Conservation (phyloP, 2,329 filamentous ascomycete genomes). For the Microcyclospora tardicrescens region DNA sequence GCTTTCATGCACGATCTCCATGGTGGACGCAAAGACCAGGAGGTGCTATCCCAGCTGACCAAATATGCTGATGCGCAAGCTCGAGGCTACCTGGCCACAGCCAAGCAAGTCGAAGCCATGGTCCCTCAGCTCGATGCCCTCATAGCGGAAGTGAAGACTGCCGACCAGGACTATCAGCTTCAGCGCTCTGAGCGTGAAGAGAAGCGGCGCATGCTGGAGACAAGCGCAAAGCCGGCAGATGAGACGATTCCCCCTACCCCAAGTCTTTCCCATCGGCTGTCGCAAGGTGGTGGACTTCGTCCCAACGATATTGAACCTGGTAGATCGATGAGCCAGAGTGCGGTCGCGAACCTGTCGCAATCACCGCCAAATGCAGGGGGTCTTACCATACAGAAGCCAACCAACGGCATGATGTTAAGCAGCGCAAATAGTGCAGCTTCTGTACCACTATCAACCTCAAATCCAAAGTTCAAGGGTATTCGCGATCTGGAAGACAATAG, state of each 20-base stretch:
- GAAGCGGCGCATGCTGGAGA: conserved; percentile 79
- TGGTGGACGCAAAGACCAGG: conserved; percentile 94
- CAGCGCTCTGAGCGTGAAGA: conserved; percentile 91
- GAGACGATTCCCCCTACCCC: conserved; percentile 15
- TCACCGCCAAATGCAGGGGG: conserved; percentile 16
- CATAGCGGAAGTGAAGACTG: conserved; percentile 75
- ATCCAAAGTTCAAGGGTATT: conserved; percentile 68
- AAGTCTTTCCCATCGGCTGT: conserved; percentile 15
- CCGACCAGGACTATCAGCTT: conserved; percentile 93
- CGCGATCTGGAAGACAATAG: conserved; percentile 72
- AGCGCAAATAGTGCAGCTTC: conserved; percentile 8
- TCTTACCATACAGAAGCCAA: conserved; percentile 11
- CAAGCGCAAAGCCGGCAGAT: conserved; percentile 50
- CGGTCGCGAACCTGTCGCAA: conserved; percentile 11
- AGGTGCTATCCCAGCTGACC: conserved; percentile 86
- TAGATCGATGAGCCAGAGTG: conserved; percentile 13
- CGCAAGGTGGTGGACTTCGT: conserved; percentile 13
- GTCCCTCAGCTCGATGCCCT: conserved; percentile 83
- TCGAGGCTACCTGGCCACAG: conserved; percentile 63
- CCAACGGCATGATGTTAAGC: conserved; percentile 12
- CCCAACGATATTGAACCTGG: conserved; percentile 11
- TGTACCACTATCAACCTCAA: conserved; percentile 17
- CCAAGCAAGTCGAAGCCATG: conserved; percentile 76
- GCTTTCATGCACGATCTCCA: conserved; percentile 99
- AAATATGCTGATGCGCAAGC: conserved; percentile 88